Evolutionary conservation across 164 flowering plant species (phyloP).

Genomic region (Chimonanthus salicifolius): DNA sequence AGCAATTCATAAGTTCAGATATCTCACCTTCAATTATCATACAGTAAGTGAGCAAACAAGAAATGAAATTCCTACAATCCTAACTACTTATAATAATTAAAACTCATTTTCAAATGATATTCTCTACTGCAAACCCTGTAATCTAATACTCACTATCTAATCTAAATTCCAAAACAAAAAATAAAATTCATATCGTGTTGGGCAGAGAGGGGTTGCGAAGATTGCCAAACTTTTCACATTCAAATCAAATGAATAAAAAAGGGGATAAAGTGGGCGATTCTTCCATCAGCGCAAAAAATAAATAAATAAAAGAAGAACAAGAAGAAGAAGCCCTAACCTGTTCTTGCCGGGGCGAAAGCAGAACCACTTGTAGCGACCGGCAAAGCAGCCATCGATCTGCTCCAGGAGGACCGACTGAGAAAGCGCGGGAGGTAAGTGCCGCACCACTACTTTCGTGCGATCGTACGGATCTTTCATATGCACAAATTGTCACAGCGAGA

Average conservation of each 20-base stretch:
- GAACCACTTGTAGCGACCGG: conserved; percentile 64
- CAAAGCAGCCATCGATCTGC: conserved; percentile 61
- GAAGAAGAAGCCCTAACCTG: conserved; percentile 42
- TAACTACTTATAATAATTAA: background rate
- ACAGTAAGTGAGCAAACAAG: no score
- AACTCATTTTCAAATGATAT: background rate
- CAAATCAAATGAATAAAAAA: no score
- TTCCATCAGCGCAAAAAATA: background rate
- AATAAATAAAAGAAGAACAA: background rate
- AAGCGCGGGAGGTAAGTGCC: conserved; percentile 84
- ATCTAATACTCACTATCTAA: background rate
- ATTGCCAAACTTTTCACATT: background rate
- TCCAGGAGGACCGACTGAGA: conserved; percentile 54
- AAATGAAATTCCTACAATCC: background rate
- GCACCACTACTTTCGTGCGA: conserved; percentile 81
- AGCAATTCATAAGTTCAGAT: no score
- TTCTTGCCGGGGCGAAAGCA: conserved; percentile 61
- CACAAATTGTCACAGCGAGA: background rate
- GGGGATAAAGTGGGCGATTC: background rate
- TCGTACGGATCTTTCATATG: conserved; percentile 54
- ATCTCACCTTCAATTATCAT: background rate
- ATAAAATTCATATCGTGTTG: background rate
- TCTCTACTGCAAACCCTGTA: background rate
- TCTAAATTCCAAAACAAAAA: background rate
- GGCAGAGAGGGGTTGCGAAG: background rate